A percentile compares a stretch with the other conserved stretches of the same genome.
These are phyloP conservation scores for Hibiscus trionum DNA, from an alignment of 345 rosid species.

Conservation along the genomic window DNA sequence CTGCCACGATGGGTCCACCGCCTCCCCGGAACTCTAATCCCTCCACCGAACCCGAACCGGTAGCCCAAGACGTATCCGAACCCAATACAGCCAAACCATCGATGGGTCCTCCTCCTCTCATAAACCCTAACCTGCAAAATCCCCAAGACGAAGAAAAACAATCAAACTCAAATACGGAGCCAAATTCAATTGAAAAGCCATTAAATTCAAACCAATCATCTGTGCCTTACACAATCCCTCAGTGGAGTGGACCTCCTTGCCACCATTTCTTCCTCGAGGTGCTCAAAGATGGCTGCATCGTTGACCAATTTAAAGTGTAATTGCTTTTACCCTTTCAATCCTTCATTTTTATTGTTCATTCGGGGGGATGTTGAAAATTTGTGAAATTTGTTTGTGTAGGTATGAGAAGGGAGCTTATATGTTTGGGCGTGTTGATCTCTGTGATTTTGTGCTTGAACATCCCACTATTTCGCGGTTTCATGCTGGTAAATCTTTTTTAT, in stretches of 20 bases:
- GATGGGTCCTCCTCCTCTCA: constrained; percentile 32
- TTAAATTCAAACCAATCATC: constrained; percentile 19
- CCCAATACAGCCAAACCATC: constrained; percentile 10
- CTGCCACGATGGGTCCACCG: constrained; percentile 48
- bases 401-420: constrained; percentile 82
- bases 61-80: constrained; percentile 9
- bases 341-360: background rate
- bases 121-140: constrained; percentile 19
- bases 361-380: background rate
- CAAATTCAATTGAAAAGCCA: constrained; percentile 6
- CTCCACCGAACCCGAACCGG: constrained; percentile 4
- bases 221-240: constrained; percentile 80
- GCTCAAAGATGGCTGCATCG: constrained; percentile 76
- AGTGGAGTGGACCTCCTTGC: constrained; percentile 77
- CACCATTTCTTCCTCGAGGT: constrained; percentile 65
- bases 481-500: constrained; percentile 47
- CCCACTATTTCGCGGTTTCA: constrained; percentile 88
- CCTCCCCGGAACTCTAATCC: constrained; percentile 36
- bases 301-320: constrained; percentile 56
- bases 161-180: constrained; percentile 6
- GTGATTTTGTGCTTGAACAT: constrained; percentile 87
- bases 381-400: constrained; percentile 25
- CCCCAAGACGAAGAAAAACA: constrained; percentile 5
- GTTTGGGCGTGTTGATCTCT: constrained; percentile 86
- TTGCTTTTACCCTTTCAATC: background rate